Percentiles rank a stretch among this genome's conserved stretches.
Conservation (phyloP, 1,284 basidiomycete genomes). For the Ustilago curta region DNA sequence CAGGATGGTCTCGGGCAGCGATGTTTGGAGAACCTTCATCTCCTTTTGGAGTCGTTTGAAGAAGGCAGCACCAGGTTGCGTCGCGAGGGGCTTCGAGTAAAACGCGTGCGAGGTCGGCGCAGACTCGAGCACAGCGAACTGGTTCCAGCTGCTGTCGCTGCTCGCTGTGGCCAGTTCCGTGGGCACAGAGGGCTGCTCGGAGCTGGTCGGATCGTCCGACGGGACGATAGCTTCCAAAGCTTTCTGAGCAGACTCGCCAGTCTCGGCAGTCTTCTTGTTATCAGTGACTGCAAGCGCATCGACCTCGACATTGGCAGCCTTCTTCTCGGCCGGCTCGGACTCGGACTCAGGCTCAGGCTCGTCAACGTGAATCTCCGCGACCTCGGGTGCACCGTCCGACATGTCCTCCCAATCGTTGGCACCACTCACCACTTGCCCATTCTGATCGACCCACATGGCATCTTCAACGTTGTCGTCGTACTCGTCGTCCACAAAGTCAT, state of each 20-base stretch:
- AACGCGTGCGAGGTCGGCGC: conserved; percentile 55
- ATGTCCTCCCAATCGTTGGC: conserved; percentile 62
- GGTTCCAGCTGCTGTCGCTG: conserved; percentile 34
- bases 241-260: not conserved
- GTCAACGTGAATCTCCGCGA: conserved; percentile 38
- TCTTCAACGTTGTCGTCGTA: conserved; percentile 33
- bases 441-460: conserved; percentile 53
- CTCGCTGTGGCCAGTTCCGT: conserved; percentile 25
- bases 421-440: conserved; percentile 50
- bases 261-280: not conserved
- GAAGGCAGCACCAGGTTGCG: conserved; percentile 75
- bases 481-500: conserved; percentile 17
- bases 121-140: conserved; percentile 53
- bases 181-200: conserved; percentile 18
- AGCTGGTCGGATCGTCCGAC: not conserved
- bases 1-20: conserved; percentile 72
- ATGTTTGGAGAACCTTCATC: conserved; percentile 81
- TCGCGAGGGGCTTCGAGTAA: conserved; percentile 21
- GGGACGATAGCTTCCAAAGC: conserved; percentile 24
- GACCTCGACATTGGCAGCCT: not conserved
- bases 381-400: conserved; percentile 34
- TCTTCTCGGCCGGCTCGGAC: conserved; percentile 5
- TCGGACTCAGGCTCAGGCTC: conserved; percentile 9
- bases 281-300: not conserved
- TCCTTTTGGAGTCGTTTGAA: conserved; percentile 82